Conservation (phyloP, 441 rosid species). For the Manihot esculenta region DNA sequence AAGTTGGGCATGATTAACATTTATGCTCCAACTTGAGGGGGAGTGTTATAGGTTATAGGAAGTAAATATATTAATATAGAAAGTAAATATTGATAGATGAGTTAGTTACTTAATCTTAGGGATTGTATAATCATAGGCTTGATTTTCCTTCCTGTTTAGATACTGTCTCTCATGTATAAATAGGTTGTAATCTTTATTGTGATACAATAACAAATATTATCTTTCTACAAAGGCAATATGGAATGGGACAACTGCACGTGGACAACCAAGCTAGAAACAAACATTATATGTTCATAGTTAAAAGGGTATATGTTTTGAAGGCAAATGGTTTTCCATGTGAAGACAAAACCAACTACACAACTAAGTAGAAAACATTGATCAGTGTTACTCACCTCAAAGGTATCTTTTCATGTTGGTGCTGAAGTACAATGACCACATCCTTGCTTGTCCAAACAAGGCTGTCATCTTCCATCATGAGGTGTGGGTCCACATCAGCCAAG, state of each 20-base stretch:
- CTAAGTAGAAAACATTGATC: neutral
- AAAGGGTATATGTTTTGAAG: neutral
- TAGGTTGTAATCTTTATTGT: too few species aligned
- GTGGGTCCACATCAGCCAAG: conserved; percentile 87
- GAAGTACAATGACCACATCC: conserved; percentile 91
- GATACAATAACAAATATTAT: too few species aligned
- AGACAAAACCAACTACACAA: neutral
- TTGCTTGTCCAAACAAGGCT: conserved; percentile 95
- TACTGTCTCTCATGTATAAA: too few species aligned
- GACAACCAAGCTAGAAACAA: neutral
- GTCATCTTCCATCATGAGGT: conserved; percentile 96
- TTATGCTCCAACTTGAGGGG: too few species aligned
- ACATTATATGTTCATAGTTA: neutral
- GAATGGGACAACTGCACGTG: neutral
- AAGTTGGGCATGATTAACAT: too few species aligned
- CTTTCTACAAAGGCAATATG: neutral
- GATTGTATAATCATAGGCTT: too few species aligned
- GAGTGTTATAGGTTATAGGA: too few species aligned
- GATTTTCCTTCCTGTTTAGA: too few species aligned
- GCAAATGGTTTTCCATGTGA: neutral
- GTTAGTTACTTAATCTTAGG: too few species aligned
- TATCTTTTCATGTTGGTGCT: conserved; percentile 88
- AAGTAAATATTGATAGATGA: too few species aligned
- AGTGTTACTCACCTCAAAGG: conserved; percentile 68
- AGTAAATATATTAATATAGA: too few species aligned